Evolutionary conservation across 2,329 filamentous ascomycete genomes (phyloP), one percentile per base, ranked within the genome.

Genomic region (Beauveria australis): DNA sequence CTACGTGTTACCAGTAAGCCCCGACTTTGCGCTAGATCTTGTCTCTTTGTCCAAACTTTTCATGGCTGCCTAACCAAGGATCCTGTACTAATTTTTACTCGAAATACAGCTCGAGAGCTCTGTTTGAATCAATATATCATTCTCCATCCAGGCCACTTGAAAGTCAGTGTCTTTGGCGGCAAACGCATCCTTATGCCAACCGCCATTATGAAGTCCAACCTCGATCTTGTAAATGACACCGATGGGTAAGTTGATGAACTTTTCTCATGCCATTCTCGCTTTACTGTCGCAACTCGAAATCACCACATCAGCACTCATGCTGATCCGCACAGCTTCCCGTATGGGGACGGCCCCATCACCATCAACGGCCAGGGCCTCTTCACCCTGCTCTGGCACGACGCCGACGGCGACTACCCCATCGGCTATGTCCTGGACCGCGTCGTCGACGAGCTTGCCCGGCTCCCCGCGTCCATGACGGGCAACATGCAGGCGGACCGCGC

Each of bases 241-340:
- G 83, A 86, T 74, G 75, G 71, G 83, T 86, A 71, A 73, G 79
- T 74, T 4, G 1, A 28, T 19, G 26, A 12, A 7, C 2, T 51
- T 12, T 33, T 37, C 40, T 48, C 10, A 26, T 16, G 3, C 19
- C 43, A 22, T 44, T 16, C 14, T 18, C n/a, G 18, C 4, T n/a
- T 30, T 28, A 30, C 28, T 9, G 28, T 33, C 16, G 22, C 43
- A 10, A 37, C 43, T 37, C 9, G 1, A 22, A 8, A 37, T 59
- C 2, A 19, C 4, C 24, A 37, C 24, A 14, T 24, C n/a, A 22
- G n/a, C 14, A 28, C 19, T 53, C 19, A 53, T 33, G 24, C 41
- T 43, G n/a, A 60, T 26, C 3, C 22, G 4, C 33, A 9, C 67
- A 93, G 89, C 68, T 96, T 96, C 69, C 92, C 92, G 1, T 91